Evolutionary conservation across 768 basidiomycete species (phyloP), one percentile per base, ranked within the genome.

Genomic region (Suillus cothurnatus): DNA sequence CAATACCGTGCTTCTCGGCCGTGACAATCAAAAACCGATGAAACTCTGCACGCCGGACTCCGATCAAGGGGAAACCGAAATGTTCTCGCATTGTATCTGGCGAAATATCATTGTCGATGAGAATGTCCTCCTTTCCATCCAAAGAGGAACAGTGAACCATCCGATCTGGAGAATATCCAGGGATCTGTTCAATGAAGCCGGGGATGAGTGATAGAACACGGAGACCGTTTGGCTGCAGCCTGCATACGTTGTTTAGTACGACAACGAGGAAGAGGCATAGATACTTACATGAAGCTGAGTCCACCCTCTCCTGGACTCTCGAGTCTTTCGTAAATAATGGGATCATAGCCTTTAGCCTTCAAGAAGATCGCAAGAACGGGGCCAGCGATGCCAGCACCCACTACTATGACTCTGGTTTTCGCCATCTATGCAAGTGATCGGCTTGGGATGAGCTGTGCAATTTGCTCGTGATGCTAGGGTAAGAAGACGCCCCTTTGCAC

Each of bases 371-470:
- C 79, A 45, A 82, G 76, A 4, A 80, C 75, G 19, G 80, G 78
- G 15, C 81, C 81, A 14, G 78, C 80, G 43, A 81, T 76, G 4
- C 81, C 81, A 23, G 72, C 73, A 26, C 81, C 81, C 11, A 76
- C 75, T 55, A 81, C 72, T 63, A 81, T 76, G 34, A 81, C 76
- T 66, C 74, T 80, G 23, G 76, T 72, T 12, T 31, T 45, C 12
- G 50, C 17, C 62, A 63, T 66, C 57, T 58, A 23, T 36, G 17
- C 17, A 28, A 26, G 26, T 39, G 36, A 26, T 28, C 9, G 12
- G 26, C 12, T 32, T n/a, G 52, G 52, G 21, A 31, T 31, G 9
- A 28, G 17, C 15, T 28, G 4, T 53, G 52, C 2, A 53, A 11
- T 53, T 53, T 32, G 5, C 31, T 28, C 19, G 52, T 31, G 17